phyloP scores from a whole-genome alignment of 768 basidiomycete species.

The Kondoa subrosea region DNA sequence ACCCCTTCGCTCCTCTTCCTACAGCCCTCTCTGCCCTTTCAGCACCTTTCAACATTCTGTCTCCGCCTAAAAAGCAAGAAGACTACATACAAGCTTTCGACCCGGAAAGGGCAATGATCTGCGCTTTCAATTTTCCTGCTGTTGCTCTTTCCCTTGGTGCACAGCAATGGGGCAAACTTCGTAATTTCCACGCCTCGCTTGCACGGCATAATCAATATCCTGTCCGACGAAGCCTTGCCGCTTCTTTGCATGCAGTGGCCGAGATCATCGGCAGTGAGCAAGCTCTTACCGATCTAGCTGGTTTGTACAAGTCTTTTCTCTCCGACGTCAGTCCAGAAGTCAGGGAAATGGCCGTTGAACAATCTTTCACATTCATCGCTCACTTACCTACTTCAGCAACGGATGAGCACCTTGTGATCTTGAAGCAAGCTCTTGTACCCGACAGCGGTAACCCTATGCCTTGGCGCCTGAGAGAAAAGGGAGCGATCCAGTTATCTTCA shows the following conservation, averaged over 20 bases:
- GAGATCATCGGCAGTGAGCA: slow-evolving; percentile 60
- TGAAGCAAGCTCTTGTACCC: slow-evolving; percentile 36
- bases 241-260: slow-evolving; percentile 75
- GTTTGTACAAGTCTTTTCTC: slow-evolving; percentile 46
- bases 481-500: slow-evolving; percentile 43
- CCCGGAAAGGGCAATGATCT: slow-evolving; percentile 55
- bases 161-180: slow-evolving; percentile 53
- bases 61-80: background rate
- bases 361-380: slow-evolving; percentile 43
- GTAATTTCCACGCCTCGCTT: slow-evolving; percentile 50
- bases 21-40: background rate
- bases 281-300: slow-evolving; percentile 50
- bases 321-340: slow-evolving; percentile 47
- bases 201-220: slow-evolving; percentile 45
- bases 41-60: background rate
- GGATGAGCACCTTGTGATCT: slow-evolving; percentile 30
- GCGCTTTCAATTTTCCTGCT: slow-evolving; percentile 82
- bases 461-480: slow-evolving; percentile 67
- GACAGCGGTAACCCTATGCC: slow-evolving; percentile 47
- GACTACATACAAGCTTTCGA: slow-evolving; percentile 33
- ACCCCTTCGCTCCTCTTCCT: slow-evolving; percentile 1
- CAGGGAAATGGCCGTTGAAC: slow-evolving; percentile 53
- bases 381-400: slow-evolving; percentile 40
- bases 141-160: slow-evolving; percentile 66
- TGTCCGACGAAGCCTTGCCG: slow-evolving; percentile 63